Percentiles rank a stretch among this genome's conserved stretches.
phyloP scores from a whole-genome alignment of 2,329 filamentous ascomycete species.

The Penicillium olsonii region DNA sequence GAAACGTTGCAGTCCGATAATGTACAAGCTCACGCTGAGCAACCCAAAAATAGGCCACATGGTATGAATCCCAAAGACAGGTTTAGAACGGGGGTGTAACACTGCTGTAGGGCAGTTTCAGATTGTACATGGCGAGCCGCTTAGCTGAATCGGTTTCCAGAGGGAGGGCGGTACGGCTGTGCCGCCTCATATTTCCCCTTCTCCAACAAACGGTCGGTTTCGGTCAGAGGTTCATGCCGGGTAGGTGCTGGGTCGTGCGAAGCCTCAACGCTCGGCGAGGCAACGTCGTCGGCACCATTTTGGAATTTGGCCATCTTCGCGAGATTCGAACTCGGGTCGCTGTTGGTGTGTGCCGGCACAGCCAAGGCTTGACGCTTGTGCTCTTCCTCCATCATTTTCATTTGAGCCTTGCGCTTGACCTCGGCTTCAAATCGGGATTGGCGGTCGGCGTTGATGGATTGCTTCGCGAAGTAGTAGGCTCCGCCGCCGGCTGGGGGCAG shows the following conservation, averaged over 20 bases:
- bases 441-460: conserved; percentile 88
- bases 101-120: conserved; percentile 3
- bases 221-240: conserved; percentile 73
- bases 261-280: conserved; percentile 71
- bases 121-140: conserved; percentile 7
- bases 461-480: conserved; percentile 95
- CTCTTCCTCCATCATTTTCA: conserved; percentile 38
- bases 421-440: conserved; percentile 68
- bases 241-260: conserved; percentile 82
- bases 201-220: conserved; percentile 65
- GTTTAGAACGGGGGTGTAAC: not conserved
- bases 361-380: conserved; percentile 33
- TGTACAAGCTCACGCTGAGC: not conserved
- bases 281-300: conserved; percentile 49
- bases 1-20: not conserved
- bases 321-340: conserved; percentile 37
- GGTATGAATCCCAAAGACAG: not conserved
- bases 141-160: conserved; percentile 81
- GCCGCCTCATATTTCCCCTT: conserved; percentile 89
- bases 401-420: conserved; percentile 58
- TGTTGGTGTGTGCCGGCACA: conserved; percentile 17
- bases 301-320: conserved; percentile 33
- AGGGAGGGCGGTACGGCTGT: conserved; percentile 72
- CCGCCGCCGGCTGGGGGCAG: conserved; percentile 70
- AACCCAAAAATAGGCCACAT: not conserved